Evolutionary conservation across 139 green algal species (phyloP).

Genomic region (Picochlorum sp.): DNA sequence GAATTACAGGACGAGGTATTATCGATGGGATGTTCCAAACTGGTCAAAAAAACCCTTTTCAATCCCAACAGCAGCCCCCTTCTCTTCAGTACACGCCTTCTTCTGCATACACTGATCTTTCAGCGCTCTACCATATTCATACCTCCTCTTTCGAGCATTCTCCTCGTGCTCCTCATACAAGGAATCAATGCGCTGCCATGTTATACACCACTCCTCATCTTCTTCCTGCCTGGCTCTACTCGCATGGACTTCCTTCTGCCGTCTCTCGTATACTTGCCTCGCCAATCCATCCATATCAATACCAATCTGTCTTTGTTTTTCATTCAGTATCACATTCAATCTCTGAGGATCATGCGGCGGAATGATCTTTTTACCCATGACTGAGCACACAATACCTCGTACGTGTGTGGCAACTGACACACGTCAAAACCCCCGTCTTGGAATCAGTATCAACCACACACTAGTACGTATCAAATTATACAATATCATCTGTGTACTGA

Average conservation of each 20-base stretch:
- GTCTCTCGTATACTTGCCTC: background rate
- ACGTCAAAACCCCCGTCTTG: too few relatives aligned
- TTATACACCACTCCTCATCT: background rate
- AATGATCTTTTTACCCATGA: conserved; percentile 19
- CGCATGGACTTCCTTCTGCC: background rate
- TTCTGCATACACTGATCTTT: background rate
- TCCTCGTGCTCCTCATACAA: background rate
- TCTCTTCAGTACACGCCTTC: conserved; percentile 1
- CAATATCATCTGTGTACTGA: too few relatives aligned
- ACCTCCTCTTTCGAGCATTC: background rate
- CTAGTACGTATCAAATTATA: too few relatives aligned
- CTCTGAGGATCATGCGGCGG: conserved; percentile 15
- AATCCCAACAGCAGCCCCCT: background rate
- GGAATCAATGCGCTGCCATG: background rate
- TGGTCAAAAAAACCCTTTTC: conserved; percentile 15
- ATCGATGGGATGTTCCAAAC: conserved; percentile 24
- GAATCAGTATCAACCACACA: too few relatives aligned
- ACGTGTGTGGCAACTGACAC: too few relatives aligned
- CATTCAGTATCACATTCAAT: conserved; percentile 15
- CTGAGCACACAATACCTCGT: background rate
- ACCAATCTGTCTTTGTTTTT: conserved; percentile 21
- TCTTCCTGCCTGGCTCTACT: background rate
- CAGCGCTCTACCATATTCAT: background rate
- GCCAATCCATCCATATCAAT: background rate
- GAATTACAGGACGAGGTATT: background rate